Evolutionary conservation across 2,329 filamentous ascomycete species (phyloP).

Genomic region (Aureobasidium uvarum): DNA sequence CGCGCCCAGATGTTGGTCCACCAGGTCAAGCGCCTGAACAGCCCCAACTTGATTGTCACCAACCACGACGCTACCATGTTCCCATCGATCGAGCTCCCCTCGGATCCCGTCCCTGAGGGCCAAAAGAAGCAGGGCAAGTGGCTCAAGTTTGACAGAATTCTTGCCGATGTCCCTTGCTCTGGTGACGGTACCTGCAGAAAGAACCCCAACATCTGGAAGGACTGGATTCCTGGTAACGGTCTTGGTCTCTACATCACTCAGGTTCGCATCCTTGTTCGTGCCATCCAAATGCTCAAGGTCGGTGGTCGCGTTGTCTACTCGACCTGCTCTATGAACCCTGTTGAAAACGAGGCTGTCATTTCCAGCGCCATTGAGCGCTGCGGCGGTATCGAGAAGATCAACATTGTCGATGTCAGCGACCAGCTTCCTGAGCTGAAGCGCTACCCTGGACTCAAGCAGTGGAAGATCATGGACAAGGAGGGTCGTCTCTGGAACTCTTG

Average conservation of each 20-base stretch:
- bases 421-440: slow-evolving; percentile 75
- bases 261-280: slow-evolving; percentile 82
- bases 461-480: slow-evolving; percentile 89
- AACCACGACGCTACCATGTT: slow-evolving; percentile 98
- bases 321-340: slow-evolving; percentile 97
- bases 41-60: slow-evolving; percentile 92
- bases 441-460: slow-evolving; percentile 70
- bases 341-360: slow-evolving; percentile 94
- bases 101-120: slow-evolving; percentile 49
- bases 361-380: slow-evolving; percentile 85
- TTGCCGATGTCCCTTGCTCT: slow-evolving; percentile 95
- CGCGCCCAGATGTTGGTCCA: slow-evolving; percentile 96
- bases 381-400: slow-evolving; percentile 76
- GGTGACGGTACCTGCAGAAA: slow-evolving; percentile 93
- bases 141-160: slow-evolving; percentile 93
- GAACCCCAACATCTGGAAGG: slow-evolving; percentile 90
- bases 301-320: slow-evolving; percentile 96
- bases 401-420: slow-evolving; percentile 78
- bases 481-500: slow-evolving; percentile 76
- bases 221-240: slow-evolving; percentile 86
- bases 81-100: slow-evolving; percentile 82
- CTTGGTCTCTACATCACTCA: slow-evolving; percentile 86
- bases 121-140: slow-evolving; percentile 64
- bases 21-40: slow-evolving; percentile 95
- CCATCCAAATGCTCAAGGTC: slow-evolving; percentile 92